These are phyloP conservation scores for Saururus chinensis DNA, from an alignment of 164 flowering plant genomes.

Conservation along the genomic window DNA sequence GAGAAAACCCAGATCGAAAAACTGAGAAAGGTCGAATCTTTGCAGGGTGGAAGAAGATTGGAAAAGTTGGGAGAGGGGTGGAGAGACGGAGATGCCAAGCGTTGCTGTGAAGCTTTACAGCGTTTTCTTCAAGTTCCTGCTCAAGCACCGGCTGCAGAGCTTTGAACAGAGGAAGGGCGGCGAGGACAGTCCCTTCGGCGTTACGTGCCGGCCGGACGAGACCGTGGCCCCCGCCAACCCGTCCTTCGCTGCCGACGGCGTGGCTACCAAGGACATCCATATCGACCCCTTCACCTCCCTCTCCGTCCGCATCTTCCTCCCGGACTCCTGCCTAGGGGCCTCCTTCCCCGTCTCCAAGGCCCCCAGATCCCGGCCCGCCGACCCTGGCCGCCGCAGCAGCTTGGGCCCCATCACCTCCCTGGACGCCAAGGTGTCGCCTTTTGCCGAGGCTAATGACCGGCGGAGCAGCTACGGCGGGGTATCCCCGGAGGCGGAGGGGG, in stretches of 20 bases:
- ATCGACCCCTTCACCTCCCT: slow-evolving; percentile 57
- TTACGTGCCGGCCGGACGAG: slow-evolving; percentile 77
- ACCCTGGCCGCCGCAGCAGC: slow-evolving; percentile 31
- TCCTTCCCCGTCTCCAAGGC: slow-evolving; percentile 4
- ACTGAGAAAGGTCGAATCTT: too few species aligned
- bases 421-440: not conserved
- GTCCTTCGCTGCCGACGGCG: slow-evolving; percentile 72
- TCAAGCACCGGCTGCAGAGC: slow-evolving; percentile 74
- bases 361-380: slow-evolving; percentile 6
- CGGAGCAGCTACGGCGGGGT: slow-evolving; percentile 18
- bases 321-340: slow-evolving; percentile 30
- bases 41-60: too few species aligned
- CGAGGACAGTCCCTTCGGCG: slow-evolving; percentile 46
- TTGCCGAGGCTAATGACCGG: slow-evolving; percentile 4
- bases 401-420: slow-evolving; percentile 18
- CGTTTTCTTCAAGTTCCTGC: slow-evolving; percentile 74
- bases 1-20: too few species aligned
- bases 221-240: slow-evolving; percentile 66
- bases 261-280: slow-evolving; percentile 91
- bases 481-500: slow-evolving; percentile 10
- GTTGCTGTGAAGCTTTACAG: slow-evolving; percentile 84
- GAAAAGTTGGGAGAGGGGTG: too few species aligned
- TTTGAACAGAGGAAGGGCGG: slow-evolving; percentile 35
- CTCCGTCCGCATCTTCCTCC: slow-evolving; percentile 53
- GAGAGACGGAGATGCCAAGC: slow-evolving; percentile 82